Evolutionary conservation across 73 alveolate genomes (phyloP), one percentile per base, ranked within the genome.

Genomic region (Symbiodinium pilosum): DNA sequence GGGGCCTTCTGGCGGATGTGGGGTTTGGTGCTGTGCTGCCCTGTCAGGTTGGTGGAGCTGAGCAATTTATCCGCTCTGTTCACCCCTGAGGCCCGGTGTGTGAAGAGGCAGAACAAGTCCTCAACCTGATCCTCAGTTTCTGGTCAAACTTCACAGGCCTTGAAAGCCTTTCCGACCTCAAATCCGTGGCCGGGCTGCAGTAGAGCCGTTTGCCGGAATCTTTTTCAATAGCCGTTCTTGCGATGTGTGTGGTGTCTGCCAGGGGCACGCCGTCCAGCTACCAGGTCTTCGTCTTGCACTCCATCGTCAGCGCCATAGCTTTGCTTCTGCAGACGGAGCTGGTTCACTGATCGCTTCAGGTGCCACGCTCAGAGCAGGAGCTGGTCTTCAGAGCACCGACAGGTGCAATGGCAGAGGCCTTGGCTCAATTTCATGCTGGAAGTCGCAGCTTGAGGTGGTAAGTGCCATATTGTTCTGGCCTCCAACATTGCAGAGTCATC

Each of bases 401-500:
- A 88, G 95, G 95, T 47, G 18, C n/a, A n/a, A n/a, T n/a, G n/a
- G n/a, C n/a, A n/a, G n/a, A n/a, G n/a, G n/a, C n/a, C n/a, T n/a
- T n/a, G n/a, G n/a, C n/a, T n/a, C 18, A 16, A 59, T n/a, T n/a
- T n/a, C n/a, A n/a, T n/a, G n/a, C n/a, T n/a, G n/a, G n/a, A n/a
- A n/a, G 69, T 52, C 41, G 14, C 18, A 1, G 12, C 42, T 30
- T 14, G 43, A 88, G 95, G 86, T 64, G 95, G 95, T 34, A n/a
- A 84, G 26, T 88, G 95, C 44, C 95, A 88, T 47, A 34, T 88
- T 43, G 95, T 88, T 34, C 95, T 88, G 43, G 95, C 95, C 30
- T 88, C 95, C 34, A 88, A 88, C 95, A 88, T 88, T n/a, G 95
- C 95, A 43, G 95, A 88, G 83, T 88, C 95, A 28, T 88, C 95